These are phyloP conservation scores for Aspergillus piperis DNA, from an alignment of 2,329 filamentous ascomycete species.

Conservation along the genomic window DNA sequence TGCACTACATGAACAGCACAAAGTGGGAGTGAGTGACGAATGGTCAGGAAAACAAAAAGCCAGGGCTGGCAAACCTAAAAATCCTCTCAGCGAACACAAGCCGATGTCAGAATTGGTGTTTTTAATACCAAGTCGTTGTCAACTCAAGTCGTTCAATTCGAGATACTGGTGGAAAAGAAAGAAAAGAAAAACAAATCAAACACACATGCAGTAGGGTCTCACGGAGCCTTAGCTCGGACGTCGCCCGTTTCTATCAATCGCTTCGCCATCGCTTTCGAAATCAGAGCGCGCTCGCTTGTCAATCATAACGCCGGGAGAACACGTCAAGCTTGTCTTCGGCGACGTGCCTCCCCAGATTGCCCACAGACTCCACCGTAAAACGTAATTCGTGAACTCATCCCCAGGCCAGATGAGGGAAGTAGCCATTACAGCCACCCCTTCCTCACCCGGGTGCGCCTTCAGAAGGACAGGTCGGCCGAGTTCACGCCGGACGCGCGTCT, in stretches of 20 bases:
- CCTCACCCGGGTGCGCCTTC: not conserved
- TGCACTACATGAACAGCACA: not conserved
- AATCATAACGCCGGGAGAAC: constrained; percentile 12
- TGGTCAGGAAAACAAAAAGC: not conserved
- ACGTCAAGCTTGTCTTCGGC: not conserved
- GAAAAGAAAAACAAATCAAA: not conserved
- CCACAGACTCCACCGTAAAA: not conserved
- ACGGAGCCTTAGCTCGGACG: constrained; percentile 8
- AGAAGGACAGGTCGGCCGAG: not conserved
- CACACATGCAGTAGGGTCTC: not conserved
- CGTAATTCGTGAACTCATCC: constrained; percentile 1
- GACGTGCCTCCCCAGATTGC: not conserved
- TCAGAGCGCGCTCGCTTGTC: constrained; percentile 10
- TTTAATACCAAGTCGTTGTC: not conserved
- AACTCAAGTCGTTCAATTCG: not conserved
- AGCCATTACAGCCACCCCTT: not conserved
- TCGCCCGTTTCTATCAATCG: constrained; percentile 3
- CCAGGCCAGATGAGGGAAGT: not conserved
- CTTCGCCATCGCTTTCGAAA: constrained; percentile 10
- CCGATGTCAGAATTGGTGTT: not conserved
- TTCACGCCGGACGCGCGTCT: constrained; percentile 1
- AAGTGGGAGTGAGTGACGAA: constrained; percentile 2
- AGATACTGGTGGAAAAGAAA: not conserved
- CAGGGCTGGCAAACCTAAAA: not conserved
- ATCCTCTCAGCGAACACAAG: not conserved